Conservation (phyloP, 2,329 filamentous ascomycete genomes). For the Sclerotinia nivalis region DNA sequence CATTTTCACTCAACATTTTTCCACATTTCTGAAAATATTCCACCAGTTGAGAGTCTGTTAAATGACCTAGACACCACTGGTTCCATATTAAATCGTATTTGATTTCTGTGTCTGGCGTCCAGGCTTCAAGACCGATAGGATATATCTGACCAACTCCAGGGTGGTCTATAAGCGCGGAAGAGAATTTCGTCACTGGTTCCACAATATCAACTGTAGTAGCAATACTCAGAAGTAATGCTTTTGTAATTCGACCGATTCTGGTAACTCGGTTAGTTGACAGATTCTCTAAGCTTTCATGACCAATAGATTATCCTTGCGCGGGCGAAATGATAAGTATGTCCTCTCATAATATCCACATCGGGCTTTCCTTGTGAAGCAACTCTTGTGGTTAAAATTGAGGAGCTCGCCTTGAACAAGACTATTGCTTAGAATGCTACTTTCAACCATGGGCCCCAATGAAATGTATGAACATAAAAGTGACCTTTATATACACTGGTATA, state of each 20-base stretch:
- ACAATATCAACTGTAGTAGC: slow-evolving; percentile 77
- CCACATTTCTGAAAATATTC: slow-evolving; percentile 65
- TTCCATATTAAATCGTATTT: slow-evolving; percentile 83
- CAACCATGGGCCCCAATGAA: too few species aligned
- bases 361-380: too few species aligned
- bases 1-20: slow-evolving; percentile 51
- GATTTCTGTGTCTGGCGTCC: slow-evolving; percentile 51
- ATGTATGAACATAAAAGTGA: too few species aligned
- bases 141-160: slow-evolving; percentile 64
- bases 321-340: too few species aligned
- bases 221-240: slow-evolving; percentile 70
- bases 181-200: slow-evolving; percentile 84
- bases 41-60: slow-evolving; percentile 73
- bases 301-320: background rate
- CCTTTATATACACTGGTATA: too few species aligned
- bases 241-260: slow-evolving; percentile 81
- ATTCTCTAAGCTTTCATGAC: background rate
- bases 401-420: too few species aligned
- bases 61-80: slow-evolving; percentile 86
- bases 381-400: too few species aligned
- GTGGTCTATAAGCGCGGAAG: slow-evolving; percentile 57
- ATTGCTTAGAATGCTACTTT: too few species aligned
- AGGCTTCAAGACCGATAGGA: slow-evolving; percentile 73
- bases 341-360: too few species aligned
- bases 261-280: slow-evolving; percentile 4